phyloP scores from a whole-genome alignment of 768 basidiomycete species.

The Daedaleopsis sinensis region DNA sequence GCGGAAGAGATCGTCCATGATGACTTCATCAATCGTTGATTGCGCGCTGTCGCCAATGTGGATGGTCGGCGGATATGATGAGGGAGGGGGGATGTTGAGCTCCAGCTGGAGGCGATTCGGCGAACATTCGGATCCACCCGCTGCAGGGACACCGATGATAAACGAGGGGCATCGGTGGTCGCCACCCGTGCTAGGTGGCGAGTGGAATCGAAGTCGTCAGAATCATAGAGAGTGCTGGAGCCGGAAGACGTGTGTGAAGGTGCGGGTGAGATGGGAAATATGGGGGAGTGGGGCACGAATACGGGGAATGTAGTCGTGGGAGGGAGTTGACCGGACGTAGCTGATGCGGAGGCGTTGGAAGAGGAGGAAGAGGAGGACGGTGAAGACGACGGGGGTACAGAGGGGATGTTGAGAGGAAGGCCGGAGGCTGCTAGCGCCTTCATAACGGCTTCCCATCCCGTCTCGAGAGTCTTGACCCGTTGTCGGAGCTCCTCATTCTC shows the following conservation, averaged over 20 bases:
- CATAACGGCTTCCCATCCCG: conserved; percentile 80
- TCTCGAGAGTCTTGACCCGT: conserved; percentile 77
- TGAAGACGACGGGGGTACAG: conserved; percentile 31
- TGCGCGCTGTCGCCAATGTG: conserved; percentile 29
- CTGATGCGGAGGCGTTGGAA: conserved; percentile 24
- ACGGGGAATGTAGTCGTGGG: conserved; percentile 35
- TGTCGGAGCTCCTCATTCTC: conserved; percentile 79
- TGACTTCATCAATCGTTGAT: conserved; percentile 52
- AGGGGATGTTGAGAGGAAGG: conserved; percentile 50
- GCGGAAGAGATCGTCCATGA: conserved; percentile 70
- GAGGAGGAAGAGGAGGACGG: conserved; percentile 29
- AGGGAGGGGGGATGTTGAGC: conserved; percentile 40
- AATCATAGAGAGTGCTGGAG: conserved; percentile 29
- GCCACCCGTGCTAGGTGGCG: conserved; percentile 99
- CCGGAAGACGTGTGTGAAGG: conserved; percentile 40
- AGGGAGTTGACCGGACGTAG: conserved; percentile 27
- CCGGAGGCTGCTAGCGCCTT: conserved; percentile 75
- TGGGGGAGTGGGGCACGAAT: conserved; percentile 34
- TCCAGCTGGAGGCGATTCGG: conserved; percentile 31
- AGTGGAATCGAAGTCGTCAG: conserved; percentile 65
- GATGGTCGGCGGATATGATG: conserved; percentile 22
- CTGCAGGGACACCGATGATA: conserved; percentile 84
- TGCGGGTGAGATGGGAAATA: conserved; percentile 40
- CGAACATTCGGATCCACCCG: conserved; percentile 65
- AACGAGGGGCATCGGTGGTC: conserved; percentile 61